These are phyloP conservation scores for Neurospora sp. DNA, from an alignment of 2,329 filamentous ascomycete genomes.

Conservation along the genomic window DNA sequence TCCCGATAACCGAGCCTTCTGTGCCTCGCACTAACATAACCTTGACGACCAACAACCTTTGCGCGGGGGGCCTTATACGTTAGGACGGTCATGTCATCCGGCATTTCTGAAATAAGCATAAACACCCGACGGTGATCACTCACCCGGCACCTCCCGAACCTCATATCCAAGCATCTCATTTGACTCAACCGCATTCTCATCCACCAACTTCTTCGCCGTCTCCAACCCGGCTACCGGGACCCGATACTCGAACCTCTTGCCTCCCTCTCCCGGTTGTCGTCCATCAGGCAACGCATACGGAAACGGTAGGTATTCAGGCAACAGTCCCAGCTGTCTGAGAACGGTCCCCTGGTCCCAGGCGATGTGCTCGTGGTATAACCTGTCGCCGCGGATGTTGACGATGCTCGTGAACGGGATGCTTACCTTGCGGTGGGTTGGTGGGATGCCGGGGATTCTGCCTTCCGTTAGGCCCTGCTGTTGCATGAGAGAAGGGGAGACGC, in stretches of 20 bases:
- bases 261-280: constrained; percentile 19
- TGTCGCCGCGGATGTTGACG: constrained; percentile 58
- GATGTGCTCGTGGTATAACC: constrained; percentile 62
- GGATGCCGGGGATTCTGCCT: constrained; percentile 44
- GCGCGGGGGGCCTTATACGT: background rate
- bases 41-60: background rate
- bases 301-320: constrained; percentile 56
- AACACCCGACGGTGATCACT: background rate
- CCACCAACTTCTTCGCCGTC: constrained; percentile 36
- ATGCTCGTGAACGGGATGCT: constrained; percentile 55
- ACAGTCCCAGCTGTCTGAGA: constrained; percentile 48
- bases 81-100: background rate
- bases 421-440: constrained; percentile 42
- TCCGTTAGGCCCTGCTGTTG: background rate
- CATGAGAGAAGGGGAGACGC: background rate
- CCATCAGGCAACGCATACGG: constrained; percentile 38
- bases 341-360: constrained; percentile 58
- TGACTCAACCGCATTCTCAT: constrained; percentile 38
- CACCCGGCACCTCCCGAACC: constrained; percentile 14
- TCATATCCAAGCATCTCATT: constrained; percentile 43
- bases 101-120: background rate
- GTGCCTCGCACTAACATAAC: background rate
- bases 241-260: constrained; percentile 39
- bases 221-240: constrained; percentile 52
- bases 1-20: background rate